Percentiles rank a stretch among this genome's conserved stretches.
phyloP scores from a whole-genome alignment of 2,329 filamentous ascomycete genomes.

The Thermothelomyces thermophilus region DNA sequence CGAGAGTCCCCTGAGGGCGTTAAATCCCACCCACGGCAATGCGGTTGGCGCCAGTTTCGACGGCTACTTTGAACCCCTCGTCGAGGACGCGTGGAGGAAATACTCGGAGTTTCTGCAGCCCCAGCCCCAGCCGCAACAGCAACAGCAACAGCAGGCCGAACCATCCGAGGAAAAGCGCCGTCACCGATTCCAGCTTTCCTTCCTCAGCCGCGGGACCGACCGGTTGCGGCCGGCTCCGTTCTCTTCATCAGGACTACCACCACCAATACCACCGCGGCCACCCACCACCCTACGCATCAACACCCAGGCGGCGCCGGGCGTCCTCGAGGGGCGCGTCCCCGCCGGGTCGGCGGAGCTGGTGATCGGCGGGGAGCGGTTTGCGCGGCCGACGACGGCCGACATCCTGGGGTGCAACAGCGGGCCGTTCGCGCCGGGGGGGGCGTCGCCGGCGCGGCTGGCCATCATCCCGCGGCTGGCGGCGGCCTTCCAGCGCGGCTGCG shows the following conservation, averaged over 20 bases:
- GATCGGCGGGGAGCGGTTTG: constrained; percentile 40
- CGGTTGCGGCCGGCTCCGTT: neutral
- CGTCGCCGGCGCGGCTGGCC: constrained; percentile 34
- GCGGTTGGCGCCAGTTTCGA: constrained; percentile 39
- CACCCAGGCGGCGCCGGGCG: constrained; percentile 56
- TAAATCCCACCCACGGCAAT: constrained; percentile 39
- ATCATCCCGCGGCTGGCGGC: constrained; percentile 43
- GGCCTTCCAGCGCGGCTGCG: constrained; percentile 49
- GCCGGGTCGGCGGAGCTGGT: constrained; percentile 34
- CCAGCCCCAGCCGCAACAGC: neutral
- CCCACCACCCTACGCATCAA: constrained; percentile 47
- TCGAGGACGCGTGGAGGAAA: constrained; percentile 38
- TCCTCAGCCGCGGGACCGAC: neutral
- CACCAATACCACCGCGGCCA: too few species aligned
- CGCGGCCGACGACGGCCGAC: constrained; percentile 51
- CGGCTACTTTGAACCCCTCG: constrained; percentile 38
- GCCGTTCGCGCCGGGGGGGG: constrained; percentile 44
- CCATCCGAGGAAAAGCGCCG: neutral
- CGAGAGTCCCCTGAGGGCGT: constrained; percentile 32
- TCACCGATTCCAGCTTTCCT: neutral
- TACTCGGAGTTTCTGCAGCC: constrained; percentile 24
- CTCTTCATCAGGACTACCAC: neutral
- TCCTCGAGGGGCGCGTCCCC: constrained; percentile 44
- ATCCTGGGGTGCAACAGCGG: constrained; percentile 62
- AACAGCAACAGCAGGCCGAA: neutral